Base-by-base conservation (phyloP, 2,329 filamentous ascomycete genomes). In the Ascochyta fabae region DNA sequence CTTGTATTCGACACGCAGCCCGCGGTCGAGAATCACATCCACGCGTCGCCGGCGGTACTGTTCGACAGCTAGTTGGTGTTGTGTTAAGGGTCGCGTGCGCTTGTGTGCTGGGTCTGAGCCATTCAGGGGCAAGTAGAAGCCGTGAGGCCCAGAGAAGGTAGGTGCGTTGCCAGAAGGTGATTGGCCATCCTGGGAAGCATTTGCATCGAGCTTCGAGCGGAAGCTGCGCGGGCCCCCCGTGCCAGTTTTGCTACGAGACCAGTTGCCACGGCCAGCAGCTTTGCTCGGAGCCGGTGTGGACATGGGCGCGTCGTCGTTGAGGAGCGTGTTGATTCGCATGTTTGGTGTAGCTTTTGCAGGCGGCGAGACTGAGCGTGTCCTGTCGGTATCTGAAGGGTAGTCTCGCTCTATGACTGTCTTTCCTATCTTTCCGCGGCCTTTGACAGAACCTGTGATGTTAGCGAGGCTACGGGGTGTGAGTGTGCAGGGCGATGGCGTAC, bases 51-150 rank as follows among this genome's bases (percentile, higher is more conserved):
- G 89, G 16, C 91, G 83, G 73, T 93, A 92, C 51, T 88, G 84
- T 73, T 92, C 90, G 1, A 95, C 89, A 0, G 90, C 90, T 35
- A 92, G 80, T 75, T 95, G 91, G 74, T 95, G 91, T 33, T 90
- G 89, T 0, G 91, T 95, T 0, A 91, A 85, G 3, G 90, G 90
- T 1, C 91, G 84, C 8, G 88, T 86, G 69, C 92, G 78, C 59
- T 81, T 80, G 61, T 78, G 75, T 15, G 66, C 61, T 45, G 72
- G 65, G 55, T 76, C 73, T 5, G 72, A 71, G 31, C 87, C 86
- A 13, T 83, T 79, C 19, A 81, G 75, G 16, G 80, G 79, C 15
- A 83, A 77, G 22, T 82, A 80, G 54, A 80, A 79, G 29, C 78
- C 82, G 38, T 77, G 76, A 8, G 73, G 86, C 41, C 83, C 82